phyloP scores from a whole-genome alignment of 345 rosid species.

The Eucalyptus fibrosa region DNA sequence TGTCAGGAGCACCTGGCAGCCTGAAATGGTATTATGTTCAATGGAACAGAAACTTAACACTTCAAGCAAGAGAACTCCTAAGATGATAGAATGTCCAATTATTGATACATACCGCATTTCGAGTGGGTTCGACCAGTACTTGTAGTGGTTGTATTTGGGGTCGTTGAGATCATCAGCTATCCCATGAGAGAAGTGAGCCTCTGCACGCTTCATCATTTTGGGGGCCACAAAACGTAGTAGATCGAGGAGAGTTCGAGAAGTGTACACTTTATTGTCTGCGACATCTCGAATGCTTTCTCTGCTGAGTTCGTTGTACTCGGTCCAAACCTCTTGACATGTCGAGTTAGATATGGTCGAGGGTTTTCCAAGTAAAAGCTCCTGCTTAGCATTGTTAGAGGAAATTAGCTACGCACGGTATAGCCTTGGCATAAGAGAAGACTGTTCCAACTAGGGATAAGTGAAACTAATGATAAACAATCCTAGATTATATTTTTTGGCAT shows the following conservation, averaged over 20 bases:
- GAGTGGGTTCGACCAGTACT: slow-evolving; percentile 75
- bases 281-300: slow-evolving; percentile 23
- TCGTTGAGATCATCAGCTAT: slow-evolving; percentile 57
- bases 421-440: neutral
- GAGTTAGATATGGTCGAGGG: neutral
- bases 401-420: neutral
- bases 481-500: neutral
- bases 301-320: slow-evolving; percentile 50
- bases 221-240: slow-evolving; percentile 54
- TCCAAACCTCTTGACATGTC: slow-evolving; percentile 39
- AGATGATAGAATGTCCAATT: neutral
- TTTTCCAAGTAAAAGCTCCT: slow-evolving; percentile 8
- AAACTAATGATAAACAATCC: neutral
- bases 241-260: slow-evolving; percentile 26
- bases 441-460: neutral
- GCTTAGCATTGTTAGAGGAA: neutral
- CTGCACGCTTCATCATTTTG: slow-evolving; percentile 50
- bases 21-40: slow-evolving; percentile 10
- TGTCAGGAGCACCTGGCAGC: slow-evolving; percentile 55
- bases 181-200: slow-evolving; percentile 70
- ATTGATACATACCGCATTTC: slow-evolving; percentile 33
- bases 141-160: slow-evolving; percentile 46
- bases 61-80: neutral
- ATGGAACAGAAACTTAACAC: neutral
- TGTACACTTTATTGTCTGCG: slow-evolving; percentile 47